phyloP scores from a whole-genome alignment of 1,284 basidiomycete species.

The Agaricales sp. region DNA sequence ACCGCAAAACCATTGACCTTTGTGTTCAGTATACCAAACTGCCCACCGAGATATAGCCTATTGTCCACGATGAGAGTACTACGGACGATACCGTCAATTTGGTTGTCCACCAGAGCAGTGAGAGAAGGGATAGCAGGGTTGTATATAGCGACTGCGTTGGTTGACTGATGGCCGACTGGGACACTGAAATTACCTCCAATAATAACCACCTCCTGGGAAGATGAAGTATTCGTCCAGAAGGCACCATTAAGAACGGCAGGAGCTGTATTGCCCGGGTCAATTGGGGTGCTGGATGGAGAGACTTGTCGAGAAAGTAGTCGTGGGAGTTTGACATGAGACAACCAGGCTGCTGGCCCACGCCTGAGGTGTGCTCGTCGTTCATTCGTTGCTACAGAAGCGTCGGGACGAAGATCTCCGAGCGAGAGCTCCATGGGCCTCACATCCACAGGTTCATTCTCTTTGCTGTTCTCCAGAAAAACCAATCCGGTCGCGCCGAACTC shows the following conservation, averaged over 20 bases:
- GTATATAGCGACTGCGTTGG: constrained; percentile 66
- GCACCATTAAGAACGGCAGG: constrained; percentile 80
- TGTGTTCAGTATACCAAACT: constrained; percentile 52
- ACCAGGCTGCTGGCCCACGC: constrained; percentile 34
- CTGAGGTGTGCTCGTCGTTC: constrained; percentile 21
- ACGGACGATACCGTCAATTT: constrained; percentile 64
- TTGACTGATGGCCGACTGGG: constrained; percentile 27
- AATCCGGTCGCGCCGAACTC: constrained; percentile 64
- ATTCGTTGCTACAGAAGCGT: constrained; percentile 18
- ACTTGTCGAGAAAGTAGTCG: constrained; percentile 44
- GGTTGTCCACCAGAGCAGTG: constrained; percentile 49
- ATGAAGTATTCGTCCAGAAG: constrained; percentile 82
- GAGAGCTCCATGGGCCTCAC: constrained; percentile 49
- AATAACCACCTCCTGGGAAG: constrained; percentile 57
- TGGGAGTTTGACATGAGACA: constrained; percentile 36
- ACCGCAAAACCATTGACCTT: constrained; percentile 59
- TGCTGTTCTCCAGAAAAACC: constrained; percentile 58
- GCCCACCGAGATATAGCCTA: constrained; percentile 71
- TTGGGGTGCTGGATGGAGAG: constrained; percentile 32
- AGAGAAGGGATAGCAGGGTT: constrained; percentile 40
- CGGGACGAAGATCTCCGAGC: constrained; percentile 28
- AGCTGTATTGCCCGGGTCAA: constrained; percentile 44
- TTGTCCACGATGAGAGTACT: constrained; percentile 59
- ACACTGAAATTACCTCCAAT: constrained; percentile 85
- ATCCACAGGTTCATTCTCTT: constrained; percentile 33